These are phyloP conservation scores for Mycena kentingensis DNA, from an alignment of 768 basidiomycete genomes.

Conservation along the genomic window DNA sequence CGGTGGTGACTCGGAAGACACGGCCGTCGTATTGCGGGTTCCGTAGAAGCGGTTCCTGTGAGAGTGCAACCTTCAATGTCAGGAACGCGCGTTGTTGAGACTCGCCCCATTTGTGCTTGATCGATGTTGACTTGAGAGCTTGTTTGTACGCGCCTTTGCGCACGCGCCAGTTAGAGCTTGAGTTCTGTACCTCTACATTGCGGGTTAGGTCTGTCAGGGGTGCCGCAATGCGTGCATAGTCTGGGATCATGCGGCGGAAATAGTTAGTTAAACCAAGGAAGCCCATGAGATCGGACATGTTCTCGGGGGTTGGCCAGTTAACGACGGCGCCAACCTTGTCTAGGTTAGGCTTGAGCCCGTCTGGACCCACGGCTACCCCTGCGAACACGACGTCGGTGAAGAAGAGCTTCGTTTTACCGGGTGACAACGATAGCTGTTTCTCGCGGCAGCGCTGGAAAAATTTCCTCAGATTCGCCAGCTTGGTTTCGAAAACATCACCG, in stretches of 20 bases:
- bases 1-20: slow-evolving; percentile 32
- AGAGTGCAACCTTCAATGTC: slow-evolving; percentile 26
- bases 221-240: slow-evolving; percentile 35
- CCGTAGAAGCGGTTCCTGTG: slow-evolving; percentile 26
- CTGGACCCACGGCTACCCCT: slow-evolving; percentile 33
- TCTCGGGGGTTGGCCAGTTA: slow-evolving; percentile 34
- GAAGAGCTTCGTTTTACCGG: slow-evolving; percentile 38
- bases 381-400: slow-evolving; percentile 39
- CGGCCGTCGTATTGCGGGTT: slow-evolving; percentile 28
- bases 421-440: slow-evolving; percentile 36
- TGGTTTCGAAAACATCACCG: slow-evolving; percentile 34
- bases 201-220: slow-evolving; percentile 35
- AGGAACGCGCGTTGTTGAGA: slow-evolving; percentile 30
- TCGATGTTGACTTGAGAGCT: slow-evolving; percentile 24
- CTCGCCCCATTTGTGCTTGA: slow-evolving; percentile 24
- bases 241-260: slow-evolving; percentile 35
- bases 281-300: slow-evolving; percentile 29
- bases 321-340: slow-evolving; percentile 41
- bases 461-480: slow-evolving; percentile 26
- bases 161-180: slow-evolving; percentile 21
- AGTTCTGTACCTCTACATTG: slow-evolving; percentile 25
- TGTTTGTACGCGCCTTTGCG: slow-evolving; percentile 29
- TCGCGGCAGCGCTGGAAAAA: slow-evolving; percentile 33
- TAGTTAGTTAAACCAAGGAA: slow-evolving; percentile 40
- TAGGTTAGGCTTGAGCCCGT: slow-evolving; percentile 38